Base-by-base conservation (phyloP, 352 stramenopile genomes). In the Pythium phragmitis region DNA sequence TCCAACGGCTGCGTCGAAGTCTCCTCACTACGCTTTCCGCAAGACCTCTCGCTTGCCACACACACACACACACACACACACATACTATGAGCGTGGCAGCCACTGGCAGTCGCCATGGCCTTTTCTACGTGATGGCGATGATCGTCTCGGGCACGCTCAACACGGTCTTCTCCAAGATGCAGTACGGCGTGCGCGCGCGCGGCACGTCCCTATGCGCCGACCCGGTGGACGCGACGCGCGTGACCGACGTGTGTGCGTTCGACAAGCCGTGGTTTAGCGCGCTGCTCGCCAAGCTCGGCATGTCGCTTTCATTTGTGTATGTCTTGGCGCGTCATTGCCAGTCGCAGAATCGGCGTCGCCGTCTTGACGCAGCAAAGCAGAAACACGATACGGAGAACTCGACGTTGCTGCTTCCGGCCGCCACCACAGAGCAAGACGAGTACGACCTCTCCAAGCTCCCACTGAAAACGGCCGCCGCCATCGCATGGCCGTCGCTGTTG, bases 251-350 rank as follows among this genome's bases (percentile, higher is more conserved):
- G 53, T 94, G 85, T 34, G 74, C 80, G 59, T 94, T 94, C 63
- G 77, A 83, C 76, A 94, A 94, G 74, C 85, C 85, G 23, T 94
- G 82, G 82, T 94, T 92, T 65, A 77, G 82, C 50, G 83, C 89
- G 39, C 66, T 94, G 68, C 79, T 91, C 65, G 91, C 91, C 81
- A 94, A 94, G 55, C 56, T 90, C 42, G 85, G 82, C 53, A 94
- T 94, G 85, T 68, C 82, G 55, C 67, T 89, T 11, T 90, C 83
- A 59, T 74, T 94, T 17, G 76, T 83, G 19, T 88, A 91, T 54
- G 65, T 91, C 33, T 88, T 85, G 58, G 33, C 74, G 47, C 85
- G 78, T 54, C 76, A 89, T 69, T 26, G 37, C 23, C 70, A 60
- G 42, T 16, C 21, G 0, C 72, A 51, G 74, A 74, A 55, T 69